Evolutionary conservation across 129 eudicot genomes (phyloP).

Genomic region (Apium graveolens): DNA sequence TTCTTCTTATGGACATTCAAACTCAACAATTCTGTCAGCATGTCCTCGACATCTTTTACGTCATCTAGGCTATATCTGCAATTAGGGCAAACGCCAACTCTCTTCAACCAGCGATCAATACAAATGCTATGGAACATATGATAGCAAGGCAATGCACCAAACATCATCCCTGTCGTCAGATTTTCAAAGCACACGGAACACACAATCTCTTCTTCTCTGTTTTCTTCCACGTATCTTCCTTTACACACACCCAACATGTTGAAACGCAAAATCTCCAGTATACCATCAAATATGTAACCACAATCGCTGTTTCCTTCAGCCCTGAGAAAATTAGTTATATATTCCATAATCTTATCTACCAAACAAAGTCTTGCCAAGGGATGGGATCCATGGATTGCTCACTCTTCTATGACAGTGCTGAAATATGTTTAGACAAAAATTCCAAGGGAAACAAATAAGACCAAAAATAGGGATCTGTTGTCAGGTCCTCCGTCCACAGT

Average conservation of each 20-base stretch:
- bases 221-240: not conserved
- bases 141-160: not conserved
- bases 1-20: too few relatives aligned
- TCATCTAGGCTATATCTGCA: not conserved
- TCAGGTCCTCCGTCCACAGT: too few relatives aligned
- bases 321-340: not conserved
- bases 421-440: too few relatives aligned
- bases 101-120: not conserved
- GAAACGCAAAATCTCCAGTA: not conserved
- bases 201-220: not conserved
- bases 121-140: not conserved
- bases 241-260: too few relatives aligned
- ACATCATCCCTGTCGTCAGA: not conserved
- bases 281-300: not conserved
- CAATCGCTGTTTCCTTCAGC: not conserved
- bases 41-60: too few relatives aligned
- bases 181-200: not conserved
- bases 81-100: not conserved
- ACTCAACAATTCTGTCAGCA: too few relatives aligned
- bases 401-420: too few relatives aligned
- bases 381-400: too few relatives aligned
- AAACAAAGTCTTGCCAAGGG: not conserved
- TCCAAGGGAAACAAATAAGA: too few relatives aligned
- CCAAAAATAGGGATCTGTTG: too few relatives aligned
- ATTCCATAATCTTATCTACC: not conserved